Conservation (phyloP, 768 basidiomycete genomes). For the Podaxis carcinomalis region DNA sequence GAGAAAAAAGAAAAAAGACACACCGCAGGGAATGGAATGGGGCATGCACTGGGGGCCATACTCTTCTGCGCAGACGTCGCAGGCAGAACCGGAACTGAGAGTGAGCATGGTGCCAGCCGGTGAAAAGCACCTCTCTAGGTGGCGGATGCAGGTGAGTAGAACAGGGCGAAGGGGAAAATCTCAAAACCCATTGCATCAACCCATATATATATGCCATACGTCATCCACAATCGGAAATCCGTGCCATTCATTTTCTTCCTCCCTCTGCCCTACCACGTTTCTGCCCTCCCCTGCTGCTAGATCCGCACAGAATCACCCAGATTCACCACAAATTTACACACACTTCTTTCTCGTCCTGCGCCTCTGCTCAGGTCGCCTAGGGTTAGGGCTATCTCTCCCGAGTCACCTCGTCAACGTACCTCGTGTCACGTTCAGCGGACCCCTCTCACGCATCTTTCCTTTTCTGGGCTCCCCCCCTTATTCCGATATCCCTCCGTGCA, state of each 20-base stretch:
- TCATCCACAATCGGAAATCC: conserved; percentile 25
- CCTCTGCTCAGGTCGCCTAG: conserved; percentile 10
- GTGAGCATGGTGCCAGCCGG: conserved; percentile 67
- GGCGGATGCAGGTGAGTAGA: conserved; percentile 31
- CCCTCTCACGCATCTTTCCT: conserved; percentile 5
- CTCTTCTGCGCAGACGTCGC: conserved; percentile 90
- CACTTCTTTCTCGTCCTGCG: not conserved
- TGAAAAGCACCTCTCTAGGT: conserved; percentile 33
- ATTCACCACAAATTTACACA: not conserved
- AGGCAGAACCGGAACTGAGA: conserved; percentile 75
- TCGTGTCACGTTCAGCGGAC: conserved; percentile 27
- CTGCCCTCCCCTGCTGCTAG: conserved; percentile 1
- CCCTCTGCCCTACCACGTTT: conserved; percentile 12
- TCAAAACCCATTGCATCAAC: conserved; percentile 34
- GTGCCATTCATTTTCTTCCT: not conserved
- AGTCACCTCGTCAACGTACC: conserved; percentile 17
- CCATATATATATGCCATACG: conserved; percentile 46
- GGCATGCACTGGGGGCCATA: conserved; percentile 70
- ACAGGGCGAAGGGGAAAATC: conserved; percentile 45
- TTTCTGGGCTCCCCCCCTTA: not conserved
- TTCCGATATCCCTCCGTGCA: not conserved
- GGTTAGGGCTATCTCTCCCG: conserved; percentile 20
- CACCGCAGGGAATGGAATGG: conserved; percentile 81
- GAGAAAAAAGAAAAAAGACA: conserved; percentile 27
- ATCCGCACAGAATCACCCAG: conserved; percentile 8